phyloP scores from a whole-genome alignment of 495 filamentous ascomycete genomes.

The Podospora anserina region DNA sequence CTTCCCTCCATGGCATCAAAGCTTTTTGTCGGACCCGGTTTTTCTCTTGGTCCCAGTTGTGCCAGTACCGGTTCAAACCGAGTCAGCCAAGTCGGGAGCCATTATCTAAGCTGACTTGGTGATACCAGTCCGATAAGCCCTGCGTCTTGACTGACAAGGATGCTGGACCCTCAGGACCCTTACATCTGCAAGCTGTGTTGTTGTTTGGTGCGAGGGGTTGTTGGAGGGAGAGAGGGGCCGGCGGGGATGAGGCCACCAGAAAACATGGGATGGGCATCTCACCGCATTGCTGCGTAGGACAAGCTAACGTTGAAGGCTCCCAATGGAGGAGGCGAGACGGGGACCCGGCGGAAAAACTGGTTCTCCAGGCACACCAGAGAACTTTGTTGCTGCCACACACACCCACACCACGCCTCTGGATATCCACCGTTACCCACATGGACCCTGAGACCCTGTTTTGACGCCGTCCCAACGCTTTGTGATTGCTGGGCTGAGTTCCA shows the following conservation, averaged over 20 bases:
- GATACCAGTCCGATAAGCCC: not conserved
- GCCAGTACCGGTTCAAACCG: not conserved
- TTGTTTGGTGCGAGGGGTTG: not conserved
- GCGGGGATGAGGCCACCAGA: not conserved
- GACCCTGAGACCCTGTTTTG: constrained; percentile 17
- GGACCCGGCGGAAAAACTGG: not conserved
- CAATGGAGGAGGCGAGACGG: not conserved
- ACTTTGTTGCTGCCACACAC: constrained; percentile 11
- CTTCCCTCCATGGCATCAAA: constrained; percentile 2
- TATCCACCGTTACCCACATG: constrained; percentile 17
- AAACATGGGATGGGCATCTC: not conserved
- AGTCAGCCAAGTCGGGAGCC: not conserved
- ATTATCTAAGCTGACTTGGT: not conserved
- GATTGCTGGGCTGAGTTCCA: constrained; percentile 13
- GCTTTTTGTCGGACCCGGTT: not conserved
- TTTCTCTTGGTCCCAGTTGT: not conserved
- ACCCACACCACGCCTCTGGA: constrained; percentile 10
- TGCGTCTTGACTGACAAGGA: too few species aligned
- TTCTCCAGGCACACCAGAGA: not conserved
- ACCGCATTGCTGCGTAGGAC: not conserved
- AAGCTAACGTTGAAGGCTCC: not conserved
- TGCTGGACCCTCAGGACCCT: not conserved
- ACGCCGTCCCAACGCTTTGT: constrained; percentile 6
- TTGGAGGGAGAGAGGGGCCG: not conserved
- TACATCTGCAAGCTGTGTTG: not conserved